Evolutionary conservation across 1,139 yeast species (phyloP), one percentile per base, ranked within the genome.

Genomic region (Pneumocystis oryctolagi): DNA sequence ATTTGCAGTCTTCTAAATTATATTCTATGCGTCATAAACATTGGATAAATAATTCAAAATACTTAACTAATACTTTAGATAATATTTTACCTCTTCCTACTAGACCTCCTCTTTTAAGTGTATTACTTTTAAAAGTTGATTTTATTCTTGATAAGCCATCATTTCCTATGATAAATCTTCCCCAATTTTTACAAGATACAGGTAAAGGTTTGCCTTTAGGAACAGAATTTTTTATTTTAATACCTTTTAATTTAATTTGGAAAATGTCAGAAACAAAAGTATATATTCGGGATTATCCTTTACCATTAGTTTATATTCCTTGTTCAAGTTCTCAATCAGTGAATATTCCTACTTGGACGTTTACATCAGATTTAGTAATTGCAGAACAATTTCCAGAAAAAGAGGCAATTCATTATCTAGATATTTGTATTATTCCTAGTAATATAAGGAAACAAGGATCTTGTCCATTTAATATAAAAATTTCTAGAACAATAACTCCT

Each of bases 121-220:
- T 86, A 32, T 74, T 81, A 14, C 74, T 88, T 72, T 81, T 81
- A 60, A 79, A 81, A 32, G 72, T 87, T n/a, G 82, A 82, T 63
- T 72, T 88, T 63, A 73, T 75, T 4, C 62, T 89, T 1, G 73
- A 76, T 3, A 75, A 78, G 30, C 89, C 96, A 0, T 72, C 77
- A 1, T 84, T 85, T 70, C 80, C 80, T 0, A 68, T 80, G 4
- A 77, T 76, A 1, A 75, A 80, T 4, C 72, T 87, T 20, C 80
- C 87, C 0, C 75, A 82, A 34, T 89, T 84, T 70, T 72, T 90
- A 39, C 74, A 84, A 70, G 80, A 82, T 25, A 77, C 85, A 20
- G 97, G 97, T 4, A 90, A 89, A 71, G 95, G 95, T 0, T 80
- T 85, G 32, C 97, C 97, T 0, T 71, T 73, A 63, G 86, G 84